Conservation (phyloP, 2,329 filamentous ascomycete genomes). For the Microcera coccophila region DNA sequence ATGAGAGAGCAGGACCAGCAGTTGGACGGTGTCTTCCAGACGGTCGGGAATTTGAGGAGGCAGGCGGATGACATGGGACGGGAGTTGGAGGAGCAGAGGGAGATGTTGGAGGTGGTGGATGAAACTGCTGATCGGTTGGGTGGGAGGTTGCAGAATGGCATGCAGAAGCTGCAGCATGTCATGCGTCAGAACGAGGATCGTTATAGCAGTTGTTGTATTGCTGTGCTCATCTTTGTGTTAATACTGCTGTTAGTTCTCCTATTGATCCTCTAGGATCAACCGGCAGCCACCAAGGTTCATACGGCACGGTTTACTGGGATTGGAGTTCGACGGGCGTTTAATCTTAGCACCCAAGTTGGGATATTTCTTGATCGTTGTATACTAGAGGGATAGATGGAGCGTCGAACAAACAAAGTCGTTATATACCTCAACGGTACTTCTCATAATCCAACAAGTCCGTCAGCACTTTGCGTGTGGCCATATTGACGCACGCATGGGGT, state of each 20-base stretch:
- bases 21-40: slow-evolving; percentile 86
- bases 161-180: slow-evolving; percentile 81
- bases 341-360: slow-evolving; percentile 8
- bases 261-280: slow-evolving; percentile 50
- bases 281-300: background rate
- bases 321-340: slow-evolving; percentile 20
- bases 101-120: slow-evolving; percentile 84
- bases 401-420: slow-evolving; percentile 7
- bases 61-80: slow-evolving; percentile 96
- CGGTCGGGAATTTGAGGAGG: slow-evolving; percentile 82
- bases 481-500: slow-evolving; percentile 1
- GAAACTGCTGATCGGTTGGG: slow-evolving; percentile 81
- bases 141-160: slow-evolving; percentile 76
- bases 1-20: slow-evolving; percentile 94
- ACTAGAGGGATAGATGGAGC: slow-evolving; percentile 24
- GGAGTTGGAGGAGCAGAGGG: slow-evolving; percentile 90
- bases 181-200: slow-evolving; percentile 87
- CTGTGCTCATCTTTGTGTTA: slow-evolving; percentile 78
- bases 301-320: slow-evolving; percentile 1
- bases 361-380: slow-evolving; percentile 18
- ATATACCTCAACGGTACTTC: slow-evolving; percentile 10
- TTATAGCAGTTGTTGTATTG: slow-evolving; percentile 87
- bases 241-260: slow-evolving; percentile 82
- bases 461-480: slow-evolving; percentile 15
- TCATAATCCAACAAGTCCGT: slow-evolving; percentile 22